phyloP scores from a whole-genome alignment of 495 filamentous ascomycete genomes.

The Annulohypoxylon nitens region DNA sequence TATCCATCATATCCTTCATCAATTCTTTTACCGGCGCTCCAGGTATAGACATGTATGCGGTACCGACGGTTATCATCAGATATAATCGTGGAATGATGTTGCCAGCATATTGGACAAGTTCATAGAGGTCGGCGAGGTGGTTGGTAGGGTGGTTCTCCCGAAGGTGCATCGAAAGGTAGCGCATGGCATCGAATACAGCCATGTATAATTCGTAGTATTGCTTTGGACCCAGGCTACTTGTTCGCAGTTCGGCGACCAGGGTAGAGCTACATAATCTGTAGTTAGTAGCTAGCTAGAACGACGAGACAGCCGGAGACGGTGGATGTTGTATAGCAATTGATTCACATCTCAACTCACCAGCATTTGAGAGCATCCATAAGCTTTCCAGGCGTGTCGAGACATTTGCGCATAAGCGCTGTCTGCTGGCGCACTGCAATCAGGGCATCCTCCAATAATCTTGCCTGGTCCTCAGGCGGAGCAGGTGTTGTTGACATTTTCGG shows the following conservation, averaged over 20 bases:
- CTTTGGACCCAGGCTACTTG: constrained; percentile 93
- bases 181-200: constrained; percentile 97
- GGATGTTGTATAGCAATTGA: constrained; percentile 5
- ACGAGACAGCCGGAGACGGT: neutral
- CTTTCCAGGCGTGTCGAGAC: constrained; percentile 96
- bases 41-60: constrained; percentile 98
- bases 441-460: constrained; percentile 95
- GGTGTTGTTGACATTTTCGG: constrained; percentile 69
- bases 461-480: constrained; percentile 87
- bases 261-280: constrained; percentile 77
- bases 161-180: constrained; percentile 95
- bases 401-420: constrained; percentile 95
- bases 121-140: constrained; percentile 97
- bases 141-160: constrained; percentile 98
- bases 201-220: constrained; percentile 99
- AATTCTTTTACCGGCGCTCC: constrained; percentile 99
- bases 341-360: constrained; percentile 72
- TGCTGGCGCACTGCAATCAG: constrained; percentile 96
- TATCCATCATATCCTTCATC: constrained; percentile 99
- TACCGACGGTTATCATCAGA: constrained; percentile 98
- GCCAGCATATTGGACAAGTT: constrained; percentile 98
- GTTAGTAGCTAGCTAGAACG: constrained; percentile 46
- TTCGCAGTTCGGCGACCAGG: constrained; percentile 95
- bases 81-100: constrained; percentile 98
- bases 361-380: constrained; percentile 99